Conservation (phyloP, 805 yeast genomes). For the Starmerella ratchasimensis region DNA sequence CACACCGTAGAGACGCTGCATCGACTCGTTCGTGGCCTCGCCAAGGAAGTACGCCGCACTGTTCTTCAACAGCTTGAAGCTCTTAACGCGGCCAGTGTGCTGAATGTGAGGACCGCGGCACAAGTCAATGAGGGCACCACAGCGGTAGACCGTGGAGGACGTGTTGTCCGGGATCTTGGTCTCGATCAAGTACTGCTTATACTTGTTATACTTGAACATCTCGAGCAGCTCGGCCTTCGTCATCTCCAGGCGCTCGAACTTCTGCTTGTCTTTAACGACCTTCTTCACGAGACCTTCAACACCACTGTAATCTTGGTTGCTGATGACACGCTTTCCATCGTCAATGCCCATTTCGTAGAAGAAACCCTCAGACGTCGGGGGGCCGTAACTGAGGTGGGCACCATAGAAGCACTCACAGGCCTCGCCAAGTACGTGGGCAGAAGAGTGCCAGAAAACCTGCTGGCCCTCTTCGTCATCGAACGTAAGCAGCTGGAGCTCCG, state of each 20-base stretch:
- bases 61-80: conserved; percentile 85
- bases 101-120: conserved; percentile 98
- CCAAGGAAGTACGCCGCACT: conserved; percentile 94
- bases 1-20: conserved; percentile 95
- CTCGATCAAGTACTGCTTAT: conserved; percentile 74
- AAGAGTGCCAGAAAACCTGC: conserved; percentile 95
- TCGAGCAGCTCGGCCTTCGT: conserved; percentile 79
- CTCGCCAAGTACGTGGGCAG: conserved; percentile 96
- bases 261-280: conserved; percentile 8
- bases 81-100: conserved; percentile 91
- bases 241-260: conserved; percentile 50
- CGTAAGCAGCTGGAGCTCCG: conserved; percentile 64
- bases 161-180: conserved; percentile 93
- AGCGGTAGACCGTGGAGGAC: conserved; percentile 90
- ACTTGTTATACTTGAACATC: conserved; percentile 93
- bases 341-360: conserved; percentile 89
- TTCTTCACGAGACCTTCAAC: conserved; percentile 5
- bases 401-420: conserved; percentile 95
- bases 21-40: conserved; percentile 80
- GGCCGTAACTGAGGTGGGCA: conserved; percentile 85
- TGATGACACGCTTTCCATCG: conserved; percentile 58
- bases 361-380: conserved; percentile 96
- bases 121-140: conserved; percentile 93
- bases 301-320: conserved; percentile 51
- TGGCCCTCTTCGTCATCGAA: conserved; percentile 91